Base-by-base conservation (phyloP, 2,329 filamentous ascomycete species). In the Diplodia seriata region DNA sequence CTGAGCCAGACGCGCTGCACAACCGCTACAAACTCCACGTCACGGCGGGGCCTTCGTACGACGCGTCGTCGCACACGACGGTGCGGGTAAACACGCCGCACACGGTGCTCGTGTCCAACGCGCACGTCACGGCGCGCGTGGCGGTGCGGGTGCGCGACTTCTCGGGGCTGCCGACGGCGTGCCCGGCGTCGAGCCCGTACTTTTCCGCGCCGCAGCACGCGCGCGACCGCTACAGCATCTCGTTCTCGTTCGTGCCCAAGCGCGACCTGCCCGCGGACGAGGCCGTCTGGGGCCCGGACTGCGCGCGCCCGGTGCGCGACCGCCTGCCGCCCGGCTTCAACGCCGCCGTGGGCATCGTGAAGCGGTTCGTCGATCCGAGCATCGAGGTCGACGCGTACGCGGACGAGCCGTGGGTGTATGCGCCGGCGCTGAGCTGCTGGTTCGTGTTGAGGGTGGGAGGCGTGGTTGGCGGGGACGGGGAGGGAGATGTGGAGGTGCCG, bases 221-320 rank as follows among this genome's bases (percentile, higher is more conserved):
- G 1, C 74, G 74, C 9, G 78, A 79, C 63, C 74, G 74, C 3
- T 79, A 79, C 67, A 77, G 74, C 8, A 74, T 80, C 47, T 72
- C 73, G 31, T 80, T 77, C 70, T 78, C 76, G 0, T 80, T 80
- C 57, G 70, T 79, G 1, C 77, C 77, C 1, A 78, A 78, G 62
- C 68, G 65, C 4, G 70, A 76, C 54, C 73, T 79, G 26, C 53
- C 71, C 1, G 76, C 76, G 14, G 70, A 69, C 4, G 76, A 79
- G 26, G 57, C 77, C 3, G 72, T 79, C 9, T 75, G 74, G 66
- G 78, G 78, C 18, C 78, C 78, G 55, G 77, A 80, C 69, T 79
- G 78, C 50, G 76, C 75, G 61, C 76, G 77, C 31, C 73, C 74
- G 3, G 75, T 80, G 56, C 73, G 72, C 57, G 77, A 80, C 56